A percentile compares a stretch with the other conserved stretches of the same genome.
Conservation (phyloP, 1,139 yeast species). For the Maudiozyma humilis region DNA sequence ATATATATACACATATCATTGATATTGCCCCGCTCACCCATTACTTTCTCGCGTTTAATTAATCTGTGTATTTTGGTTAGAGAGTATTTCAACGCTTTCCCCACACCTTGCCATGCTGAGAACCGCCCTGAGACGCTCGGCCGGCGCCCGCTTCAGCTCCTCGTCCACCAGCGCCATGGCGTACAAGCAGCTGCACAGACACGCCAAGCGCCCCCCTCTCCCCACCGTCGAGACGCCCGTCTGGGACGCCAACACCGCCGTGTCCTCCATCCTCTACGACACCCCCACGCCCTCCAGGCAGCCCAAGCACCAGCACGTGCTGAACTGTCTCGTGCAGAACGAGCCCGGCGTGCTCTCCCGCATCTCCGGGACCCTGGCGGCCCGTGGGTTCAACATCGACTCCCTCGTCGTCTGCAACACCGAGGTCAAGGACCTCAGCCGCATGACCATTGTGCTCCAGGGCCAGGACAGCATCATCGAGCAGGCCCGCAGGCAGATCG, state of each 20-base stretch:
- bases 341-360: slow-evolving; percentile 96
- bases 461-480: slow-evolving; percentile 96
- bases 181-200: slow-evolving; percentile 81
- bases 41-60: neutral
- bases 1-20: too few species aligned
- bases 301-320: slow-evolving; percentile 74
- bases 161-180: slow-evolving; percentile 93
- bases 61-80: neutral
- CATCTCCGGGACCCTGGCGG: slow-evolving; percentile 92
- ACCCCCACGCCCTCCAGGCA: slow-evolving; percentile 67
- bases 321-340: slow-evolving; percentile 94
- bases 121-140: slow-evolving; percentile 1
- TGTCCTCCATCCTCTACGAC: slow-evolving; percentile 87
- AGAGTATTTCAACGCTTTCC: neutral
- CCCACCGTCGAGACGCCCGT: slow-evolving; percentile 93
- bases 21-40: neutral
- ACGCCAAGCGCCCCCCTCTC: slow-evolving; percentile 79
- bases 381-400: slow-evolving; percentile 96
- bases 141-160: slow-evolving; percentile 19
- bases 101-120: slow-evolving; percentile 6
- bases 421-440: slow-evolving; percentile 86
- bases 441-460: slow-evolving; percentile 91
- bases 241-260: slow-evolving; percentile 95
- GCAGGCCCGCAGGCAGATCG: slow-evolving; percentile 98
- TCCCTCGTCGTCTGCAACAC: slow-evolving; percentile 94